Base-by-base conservation (phyloP, 495 filamentous ascomycete species). In the Daldinia bambusicola region DNA sequence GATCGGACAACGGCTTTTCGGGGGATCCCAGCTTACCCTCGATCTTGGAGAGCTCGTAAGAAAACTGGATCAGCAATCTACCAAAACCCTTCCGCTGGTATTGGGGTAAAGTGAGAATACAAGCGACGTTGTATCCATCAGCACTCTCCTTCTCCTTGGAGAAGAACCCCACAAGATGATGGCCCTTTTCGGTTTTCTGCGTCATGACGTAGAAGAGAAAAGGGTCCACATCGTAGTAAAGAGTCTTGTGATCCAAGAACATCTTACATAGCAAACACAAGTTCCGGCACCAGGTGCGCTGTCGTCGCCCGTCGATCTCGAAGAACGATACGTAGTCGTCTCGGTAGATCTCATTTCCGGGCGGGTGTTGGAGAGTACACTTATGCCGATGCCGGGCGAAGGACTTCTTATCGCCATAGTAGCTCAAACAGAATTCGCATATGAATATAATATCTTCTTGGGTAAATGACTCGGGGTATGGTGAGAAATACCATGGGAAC, bases 141-240 rank as follows among this genome's bases (percentile, higher is more conserved):
- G 93, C 93, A 36, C 90, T 93, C 77, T 98, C 96, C 69, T 99
- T 99, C 81, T 99, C 95, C 78, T 99, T 99, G 71, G 91, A 95
- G 79, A 99, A 99, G 77, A 97, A 99, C 61, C 95, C 95, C 56
- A 98, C 92, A 0, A 99, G 85, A 76, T 98, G 95, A 76, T 90
- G 95, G 9, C 95, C 95, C 55, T 90, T 91, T 52, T 92, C 90
- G 66, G 93, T 92, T 61, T 93, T 88, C 13, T 89, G 91, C 58
- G 89, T 91, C 95, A 99, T 99, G 86, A 94, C 95, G 82, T 99
- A 99, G 84, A 98, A 99, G 9, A 98, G 83, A 80, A 99, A 99
- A 8, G 95, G 95, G 75, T 99, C 95, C 59, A 99, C 95, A 74
- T 99, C 95, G 82, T 98, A 99, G 85, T 97, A 99, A n/a, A 99